Evolutionary conservation across 768 basidiomycete genomes (phyloP).

Genomic region (Harrya chromipes): DNA sequence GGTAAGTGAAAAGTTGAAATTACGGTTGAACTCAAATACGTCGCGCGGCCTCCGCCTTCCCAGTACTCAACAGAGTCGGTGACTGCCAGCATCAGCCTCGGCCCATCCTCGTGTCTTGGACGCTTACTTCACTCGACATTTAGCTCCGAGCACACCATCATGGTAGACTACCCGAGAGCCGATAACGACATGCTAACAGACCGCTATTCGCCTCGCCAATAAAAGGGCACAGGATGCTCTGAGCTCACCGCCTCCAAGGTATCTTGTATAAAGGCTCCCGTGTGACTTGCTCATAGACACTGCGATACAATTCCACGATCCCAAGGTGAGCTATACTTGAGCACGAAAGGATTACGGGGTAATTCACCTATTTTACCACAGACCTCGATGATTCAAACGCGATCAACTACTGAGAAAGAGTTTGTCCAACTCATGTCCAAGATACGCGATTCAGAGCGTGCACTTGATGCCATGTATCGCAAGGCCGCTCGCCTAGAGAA

Average conservation of each 20-base stretch:
- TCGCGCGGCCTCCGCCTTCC: too few species aligned
- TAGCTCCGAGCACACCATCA: too few species aligned
- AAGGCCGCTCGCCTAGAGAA: conserved; percentile 13
- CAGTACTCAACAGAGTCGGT: too few species aligned
- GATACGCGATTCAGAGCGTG: conserved; percentile 17
- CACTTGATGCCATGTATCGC: conserved; percentile 19
- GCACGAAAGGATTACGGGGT: not conserved
- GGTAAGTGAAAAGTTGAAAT: too few species aligned
- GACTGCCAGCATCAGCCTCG: too few species aligned
- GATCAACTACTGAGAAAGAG: conserved; percentile 12
- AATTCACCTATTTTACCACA: not conserved
- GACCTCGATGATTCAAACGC: conserved; percentile 12
- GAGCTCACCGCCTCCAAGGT: conserved; percentile 5
- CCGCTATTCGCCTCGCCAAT: conserved; percentile 2
- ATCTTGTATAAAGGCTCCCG: conserved; percentile 12
- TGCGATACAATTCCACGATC: not conserved
- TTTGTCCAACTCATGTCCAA: conserved; percentile 17
- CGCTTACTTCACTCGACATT: not conserved
- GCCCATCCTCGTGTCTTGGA: too few species aligned
- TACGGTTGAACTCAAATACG: too few species aligned
- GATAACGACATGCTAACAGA: not conserved
- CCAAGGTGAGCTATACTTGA: conserved; percentile 11
- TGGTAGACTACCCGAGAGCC: too few species aligned
- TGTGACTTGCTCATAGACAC: not conserved
- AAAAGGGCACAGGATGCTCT: not conserved